Conservation (phyloP, 2,329 filamentous ascomycete species). For the Bipolaris oryzae region DNA sequence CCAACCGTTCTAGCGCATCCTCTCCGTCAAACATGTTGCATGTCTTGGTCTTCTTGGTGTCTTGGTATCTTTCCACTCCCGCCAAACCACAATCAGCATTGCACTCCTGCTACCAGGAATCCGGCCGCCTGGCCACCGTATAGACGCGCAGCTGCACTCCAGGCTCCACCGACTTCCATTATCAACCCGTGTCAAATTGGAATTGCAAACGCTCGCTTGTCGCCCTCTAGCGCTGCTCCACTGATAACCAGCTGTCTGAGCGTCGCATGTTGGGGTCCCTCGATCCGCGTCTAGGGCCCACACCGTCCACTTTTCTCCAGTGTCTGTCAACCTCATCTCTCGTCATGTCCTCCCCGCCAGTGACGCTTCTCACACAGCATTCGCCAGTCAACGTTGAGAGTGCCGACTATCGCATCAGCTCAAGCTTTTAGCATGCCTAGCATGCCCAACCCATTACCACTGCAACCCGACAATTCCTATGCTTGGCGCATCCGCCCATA, state of each 20-base stretch:
- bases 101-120: background rate
- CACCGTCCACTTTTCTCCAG: slow-evolving; percentile 10
- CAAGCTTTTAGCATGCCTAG: background rate
- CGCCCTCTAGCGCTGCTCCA: slow-evolving; percentile 19
- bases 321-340: slow-evolving; percentile 1
- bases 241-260: slow-evolving; percentile 23
- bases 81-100: background rate
- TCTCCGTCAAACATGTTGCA: slow-evolving; percentile 7
- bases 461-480: slow-evolving; percentile 4
- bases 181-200: slow-evolving; percentile 14
- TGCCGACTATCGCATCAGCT: background rate
- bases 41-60: slow-evolving; percentile 12
- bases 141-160: background rate
- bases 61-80: background rate
- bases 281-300: slow-evolving; percentile 14
- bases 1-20: slow-evolving; percentile 1
- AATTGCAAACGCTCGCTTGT: slow-evolving; percentile 11
- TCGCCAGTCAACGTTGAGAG: background rate
- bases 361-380: slow-evolving; percentile 3
- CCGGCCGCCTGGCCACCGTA: slow-evolving; percentile 9
- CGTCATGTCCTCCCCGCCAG: background rate
- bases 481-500: slow-evolving; percentile 9
- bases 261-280: slow-evolving; percentile 17
- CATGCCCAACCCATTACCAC: background rate
- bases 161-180: slow-evolving; percentile 10